Base-by-base conservation (phyloP, 2,329 filamentous ascomycete species). In the Colletotrichum simmondsii region DNA sequence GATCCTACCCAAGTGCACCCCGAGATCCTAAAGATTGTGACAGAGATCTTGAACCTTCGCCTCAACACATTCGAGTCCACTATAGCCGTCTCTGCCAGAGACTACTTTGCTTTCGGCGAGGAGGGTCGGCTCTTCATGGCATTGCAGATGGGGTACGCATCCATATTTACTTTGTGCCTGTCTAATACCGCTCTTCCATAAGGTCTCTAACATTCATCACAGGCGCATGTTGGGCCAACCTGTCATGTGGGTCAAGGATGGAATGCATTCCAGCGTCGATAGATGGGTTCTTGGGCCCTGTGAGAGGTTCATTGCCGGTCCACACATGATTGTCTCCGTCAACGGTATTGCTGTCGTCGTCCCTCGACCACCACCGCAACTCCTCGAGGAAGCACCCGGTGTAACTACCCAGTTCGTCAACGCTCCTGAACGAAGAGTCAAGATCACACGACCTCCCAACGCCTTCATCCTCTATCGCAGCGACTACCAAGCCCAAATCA, bases 401-500 rank as follows among this genome's bases (percentile, higher is more conserved):
- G 12, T 66, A 5, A 60, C 42, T 2, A 28, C 22, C 10, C 24
- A 58, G 22, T 60, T 46, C n/a, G 30, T 35, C n/a, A 62, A 56
- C 30, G 42, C 59, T 30, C 70, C 70, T 8, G 70, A 70, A 46
- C 59, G 65, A 32, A 35, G 57, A 30, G 46, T 46, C 30, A 75
- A 71, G 52, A 56, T 66, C 53, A 68, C 78, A 32, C 79, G 79
- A 5, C 79, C 80, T 3, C 75, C 76, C 46, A 82, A 83, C 58
- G 75, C 77, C 35, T 83, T 78, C 77, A 82, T 82, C 56, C 74
- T 83, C 2, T 83, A 82, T 60, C 79, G 80, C 14, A 77, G 80
- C 32, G 72, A 77, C 7, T 77, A 78, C 14, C 78, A 77, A 3
- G 72, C 74, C 12, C 73, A 77, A 28, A 64, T 83, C 28, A 75